Conservation (phyloP, 1,284 basidiomycete species). For the Porogramme epimiltina region DNA sequence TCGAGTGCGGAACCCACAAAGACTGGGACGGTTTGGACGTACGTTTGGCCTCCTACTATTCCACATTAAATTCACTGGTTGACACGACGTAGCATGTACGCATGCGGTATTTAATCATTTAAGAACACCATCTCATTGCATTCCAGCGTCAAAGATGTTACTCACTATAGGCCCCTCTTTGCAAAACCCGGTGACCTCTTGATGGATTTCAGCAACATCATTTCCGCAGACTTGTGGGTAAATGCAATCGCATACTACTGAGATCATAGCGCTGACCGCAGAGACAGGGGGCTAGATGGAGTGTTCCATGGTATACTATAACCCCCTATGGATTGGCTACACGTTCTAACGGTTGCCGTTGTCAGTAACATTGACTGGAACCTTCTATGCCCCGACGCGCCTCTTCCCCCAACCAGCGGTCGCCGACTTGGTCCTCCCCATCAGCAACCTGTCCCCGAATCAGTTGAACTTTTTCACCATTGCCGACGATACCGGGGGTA, state of each 20-base stretch:
- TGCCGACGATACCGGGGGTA: constrained; percentile 35
- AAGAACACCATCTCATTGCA: constrained; percentile 25
- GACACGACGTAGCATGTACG: background rate
- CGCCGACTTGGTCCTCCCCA: constrained; percentile 61
- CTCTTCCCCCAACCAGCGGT: constrained; percentile 51
- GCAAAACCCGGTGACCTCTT: constrained; percentile 62
- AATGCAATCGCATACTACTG: background rate
- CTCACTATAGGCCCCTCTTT: constrained; percentile 68
- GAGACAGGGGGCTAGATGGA: constrained; percentile 12
- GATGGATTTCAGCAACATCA: constrained; percentile 67
- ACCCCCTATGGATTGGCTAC: background rate
- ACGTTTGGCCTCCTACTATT: constrained; percentile 22
- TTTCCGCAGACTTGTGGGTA: constrained; percentile 43
- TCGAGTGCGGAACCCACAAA: constrained; percentile 22
- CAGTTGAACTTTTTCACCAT: constrained; percentile 38
- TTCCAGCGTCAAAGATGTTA: constrained; percentile 59
- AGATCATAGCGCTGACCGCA: background rate
- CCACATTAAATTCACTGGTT: constrained; percentile 18
- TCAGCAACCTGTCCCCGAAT: constrained; percentile 40
- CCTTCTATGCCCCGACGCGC: constrained; percentile 60
- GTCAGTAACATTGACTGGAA: constrained; percentile 41
- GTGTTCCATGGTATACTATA: constrained; percentile 15
- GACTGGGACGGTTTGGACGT: constrained; percentile 69
- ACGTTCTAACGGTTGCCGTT: no score
- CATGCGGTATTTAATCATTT: no score